A percentile compares a stretch with the other conserved stretches of the same genome.
phyloP scores from a whole-genome alignment of 345 rosid species.

The Heritiera littoralis region DNA sequence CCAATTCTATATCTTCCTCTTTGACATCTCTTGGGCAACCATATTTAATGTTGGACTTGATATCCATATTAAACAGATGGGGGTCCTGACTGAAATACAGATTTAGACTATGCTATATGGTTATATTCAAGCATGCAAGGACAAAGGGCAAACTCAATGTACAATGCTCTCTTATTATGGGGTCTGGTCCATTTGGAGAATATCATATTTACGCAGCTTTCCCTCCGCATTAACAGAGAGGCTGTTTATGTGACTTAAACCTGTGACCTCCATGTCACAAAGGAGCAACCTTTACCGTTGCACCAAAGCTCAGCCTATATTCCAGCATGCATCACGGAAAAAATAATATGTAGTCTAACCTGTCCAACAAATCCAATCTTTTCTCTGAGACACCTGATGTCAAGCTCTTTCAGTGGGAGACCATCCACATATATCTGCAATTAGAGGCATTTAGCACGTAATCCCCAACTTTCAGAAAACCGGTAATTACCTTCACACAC shows the following conservation, averaged over 20 bases:
- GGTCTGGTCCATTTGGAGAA: too few species aligned
- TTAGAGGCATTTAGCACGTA: constrained; percentile 12
- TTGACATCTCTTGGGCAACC: constrained; percentile 39
- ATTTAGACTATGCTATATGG: background rate
- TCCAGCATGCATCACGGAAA: background rate
- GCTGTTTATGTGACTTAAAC: too few species aligned
- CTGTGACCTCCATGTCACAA: too few species aligned
- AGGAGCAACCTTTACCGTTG: too few species aligned
- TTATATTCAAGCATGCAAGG: background rate
- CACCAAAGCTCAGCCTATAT: too few species aligned
- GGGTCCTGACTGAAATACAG: constrained; percentile 42
- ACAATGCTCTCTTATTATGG: too few species aligned
- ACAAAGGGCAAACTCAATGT: too few species aligned
- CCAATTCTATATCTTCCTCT: constrained; percentile 40
- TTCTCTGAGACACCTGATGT: constrained; percentile 46
- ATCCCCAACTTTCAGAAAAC: background rate
- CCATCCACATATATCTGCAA: constrained; percentile 44
- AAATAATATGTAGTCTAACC: constrained; percentile 29
- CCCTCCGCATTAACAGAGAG: too few species aligned
- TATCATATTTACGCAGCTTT: too few species aligned
- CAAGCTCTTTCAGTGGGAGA: constrained; percentile 36
- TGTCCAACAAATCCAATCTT: constrained; percentile 48
- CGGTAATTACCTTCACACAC: background rate
- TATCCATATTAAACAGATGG: constrained; percentile 43
- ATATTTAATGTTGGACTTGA: constrained; percentile 49